phyloP scores from a whole-genome alignment of 345 rosid species.

The Pseudoturritis turrita region DNA sequence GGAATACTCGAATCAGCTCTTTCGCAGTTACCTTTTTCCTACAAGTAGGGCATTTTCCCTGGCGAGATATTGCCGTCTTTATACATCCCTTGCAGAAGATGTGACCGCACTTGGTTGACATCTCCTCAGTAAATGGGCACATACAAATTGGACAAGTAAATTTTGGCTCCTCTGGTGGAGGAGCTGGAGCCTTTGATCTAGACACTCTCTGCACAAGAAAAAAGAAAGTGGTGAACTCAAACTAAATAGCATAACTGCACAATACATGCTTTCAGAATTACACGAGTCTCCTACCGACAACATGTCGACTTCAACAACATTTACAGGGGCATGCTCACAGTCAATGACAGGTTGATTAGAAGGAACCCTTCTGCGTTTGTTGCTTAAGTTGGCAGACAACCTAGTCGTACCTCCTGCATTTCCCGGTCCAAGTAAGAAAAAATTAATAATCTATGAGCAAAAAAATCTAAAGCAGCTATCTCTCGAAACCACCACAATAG shows the following conservation, averaged over 20 bases:
- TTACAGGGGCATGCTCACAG: slow-evolving; percentile 14
- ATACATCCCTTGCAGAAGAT: slow-evolving; percentile 92
- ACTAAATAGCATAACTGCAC: background rate
- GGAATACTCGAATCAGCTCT: slow-evolving; percentile 90
- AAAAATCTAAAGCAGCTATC: background rate
- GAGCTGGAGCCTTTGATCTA: slow-evolving; percentile 27
- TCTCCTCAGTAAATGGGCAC: slow-evolving; percentile 73
- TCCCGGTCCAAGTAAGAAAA: background rate
- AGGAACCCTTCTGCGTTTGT: slow-evolving; percentile 29
- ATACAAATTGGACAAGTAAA: slow-evolving; percentile 93
- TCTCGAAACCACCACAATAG: background rate
- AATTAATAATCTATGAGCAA: background rate
- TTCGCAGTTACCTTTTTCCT: slow-evolving; percentile 64
- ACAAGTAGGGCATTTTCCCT: slow-evolving; percentile 87
- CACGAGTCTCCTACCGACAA: background rate
- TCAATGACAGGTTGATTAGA: slow-evolving; percentile 27
- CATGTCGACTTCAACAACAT: background rate
- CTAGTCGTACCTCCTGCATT: slow-evolving; percentile 17
- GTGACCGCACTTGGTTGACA: slow-evolving; percentile 94
- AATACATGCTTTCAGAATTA: background rate
- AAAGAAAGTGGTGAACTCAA: background rate
- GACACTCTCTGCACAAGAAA: slow-evolving; percentile 2
- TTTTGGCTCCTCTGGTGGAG: slow-evolving; percentile 75
- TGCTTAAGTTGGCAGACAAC: slow-evolving; percentile 18
- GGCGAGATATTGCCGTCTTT: slow-evolving; percentile 55